Evolutionary conservation across 805 yeast species (phyloP).

Genomic region (Candida glaebosa): DNA sequence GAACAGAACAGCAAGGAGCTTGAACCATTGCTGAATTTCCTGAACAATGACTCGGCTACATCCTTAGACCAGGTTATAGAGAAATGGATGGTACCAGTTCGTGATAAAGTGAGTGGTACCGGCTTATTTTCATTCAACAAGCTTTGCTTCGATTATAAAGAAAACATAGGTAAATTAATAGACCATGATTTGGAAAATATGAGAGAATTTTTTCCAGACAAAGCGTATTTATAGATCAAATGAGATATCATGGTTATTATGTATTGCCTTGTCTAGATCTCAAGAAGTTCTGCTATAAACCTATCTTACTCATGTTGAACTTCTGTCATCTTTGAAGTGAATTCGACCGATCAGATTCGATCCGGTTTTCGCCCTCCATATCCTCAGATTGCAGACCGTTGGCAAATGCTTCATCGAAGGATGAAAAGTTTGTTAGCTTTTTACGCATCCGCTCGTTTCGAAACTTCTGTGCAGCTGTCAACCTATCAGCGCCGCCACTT

Average conservation of each 20-base stretch:
- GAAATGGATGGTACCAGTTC: conserved; percentile 26
- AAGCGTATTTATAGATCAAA: conserved; percentile 5
- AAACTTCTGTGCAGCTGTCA: conserved; percentile 39
- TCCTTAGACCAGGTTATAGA: conserved; percentile 2
- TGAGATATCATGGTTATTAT: neutral
- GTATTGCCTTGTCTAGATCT: neutral
- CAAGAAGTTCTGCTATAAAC: neutral
- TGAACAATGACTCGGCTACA: neutral
- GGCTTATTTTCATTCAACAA: conserved; percentile 34
- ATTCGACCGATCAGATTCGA: conserved; percentile 1
- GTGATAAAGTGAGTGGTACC: conserved; percentile 36
- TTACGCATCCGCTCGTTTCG: conserved; percentile 37
- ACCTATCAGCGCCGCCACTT: conserved; percentile 16
- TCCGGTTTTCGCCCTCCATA: conserved; percentile 6
- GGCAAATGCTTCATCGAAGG: neutral
- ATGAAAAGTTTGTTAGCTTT: conserved; percentile 11
- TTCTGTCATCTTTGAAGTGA: neutral
- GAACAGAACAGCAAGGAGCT: conserved; percentile 13
- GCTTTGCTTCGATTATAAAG: conserved; percentile 30
- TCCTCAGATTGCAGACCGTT: conserved; percentile 3
- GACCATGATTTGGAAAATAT: conserved; percentile 36
- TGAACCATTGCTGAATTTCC: conserved; percentile 7
- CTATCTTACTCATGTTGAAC: neutral
- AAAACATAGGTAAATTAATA: conserved; percentile 19
- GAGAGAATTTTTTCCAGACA: conserved; percentile 6